Conservation (phyloP, 768 basidiomycete species). For the Fomitopsis serialis region DNA sequence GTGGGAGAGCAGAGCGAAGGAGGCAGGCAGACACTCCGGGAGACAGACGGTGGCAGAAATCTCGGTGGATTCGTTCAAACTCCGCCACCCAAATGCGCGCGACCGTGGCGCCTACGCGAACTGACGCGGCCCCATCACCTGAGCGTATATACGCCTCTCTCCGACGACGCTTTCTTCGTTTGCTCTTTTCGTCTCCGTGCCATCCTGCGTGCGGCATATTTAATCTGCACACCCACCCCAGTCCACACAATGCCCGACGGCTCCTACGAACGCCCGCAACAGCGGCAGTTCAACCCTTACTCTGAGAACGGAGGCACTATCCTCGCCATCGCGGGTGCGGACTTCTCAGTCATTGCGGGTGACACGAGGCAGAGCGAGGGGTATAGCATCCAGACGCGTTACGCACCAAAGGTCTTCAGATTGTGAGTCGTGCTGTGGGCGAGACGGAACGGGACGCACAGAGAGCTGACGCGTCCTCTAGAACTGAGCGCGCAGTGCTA, state of each 20-base stretch:
- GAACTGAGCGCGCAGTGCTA: slow-evolving; percentile 88
- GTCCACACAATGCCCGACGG: slow-evolving; percentile 21
- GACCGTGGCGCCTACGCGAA: slow-evolving; percentile 14
- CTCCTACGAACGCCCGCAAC: slow-evolving; percentile 33
- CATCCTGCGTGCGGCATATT: slow-evolving; percentile 2
- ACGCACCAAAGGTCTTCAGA: slow-evolving; percentile 92
- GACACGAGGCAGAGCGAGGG: slow-evolving; percentile 97
- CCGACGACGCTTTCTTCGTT: slow-evolving; percentile 2
- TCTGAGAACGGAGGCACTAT: slow-evolving; percentile 94
- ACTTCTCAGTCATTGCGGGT: slow-evolving; percentile 92
- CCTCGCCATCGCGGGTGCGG: slow-evolving; percentile 89
- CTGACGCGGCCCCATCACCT: slow-evolving; percentile 22
- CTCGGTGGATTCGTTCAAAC: slow-evolving; percentile 22
- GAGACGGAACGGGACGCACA: neutral
- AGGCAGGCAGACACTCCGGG: neutral
- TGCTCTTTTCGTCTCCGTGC: slow-evolving; percentile 4
- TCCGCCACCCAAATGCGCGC: slow-evolving; percentile 15
- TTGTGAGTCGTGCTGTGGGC: slow-evolving; percentile 50
- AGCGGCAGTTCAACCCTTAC: slow-evolving; percentile 82
- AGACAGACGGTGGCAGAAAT: slow-evolving; percentile 13
- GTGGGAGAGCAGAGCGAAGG: slow-evolving; percentile 5
- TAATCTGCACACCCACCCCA: neutral
- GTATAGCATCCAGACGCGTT: slow-evolving; percentile 97
- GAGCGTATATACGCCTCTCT: slow-evolving; percentile 16
- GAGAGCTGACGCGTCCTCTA: slow-evolving; percentile 27